Conservation (phyloP, 495 filamentous ascomycete species). For the Penicillium silybi region DNA sequence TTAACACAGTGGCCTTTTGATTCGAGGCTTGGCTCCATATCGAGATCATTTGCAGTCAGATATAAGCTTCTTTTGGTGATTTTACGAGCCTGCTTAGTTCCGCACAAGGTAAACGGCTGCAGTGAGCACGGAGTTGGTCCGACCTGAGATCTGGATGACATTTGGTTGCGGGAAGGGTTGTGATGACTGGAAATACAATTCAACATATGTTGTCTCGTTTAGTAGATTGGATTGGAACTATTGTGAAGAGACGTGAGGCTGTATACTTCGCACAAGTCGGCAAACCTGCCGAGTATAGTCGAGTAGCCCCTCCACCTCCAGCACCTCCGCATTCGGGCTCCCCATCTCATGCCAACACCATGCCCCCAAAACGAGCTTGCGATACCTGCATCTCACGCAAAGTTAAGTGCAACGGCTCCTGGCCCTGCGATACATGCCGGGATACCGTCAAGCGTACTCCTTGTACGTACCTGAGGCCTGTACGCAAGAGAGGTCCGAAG, state of each 20-base stretch:
- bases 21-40: not conserved
- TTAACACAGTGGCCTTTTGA: not conserved
- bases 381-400: conserved; percentile 32
- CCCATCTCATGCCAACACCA: too few species aligned
- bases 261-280: not conserved
- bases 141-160: not conserved
- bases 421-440: conserved; percentile 28
- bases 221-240: too few species aligned
- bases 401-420: conserved; percentile 30
- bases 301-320: not conserved
- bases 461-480: conserved; percentile 31
- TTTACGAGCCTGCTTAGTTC: not conserved
- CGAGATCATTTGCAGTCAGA: not conserved
- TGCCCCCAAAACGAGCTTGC: conserved; percentile 30
- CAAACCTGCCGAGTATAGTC: too few species aligned
- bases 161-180: not conserved
- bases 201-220: not conserved
- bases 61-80: not conserved
- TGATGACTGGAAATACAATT: not conserved
- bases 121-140: not conserved
- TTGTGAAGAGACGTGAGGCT: not conserved
- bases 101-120: not conserved
- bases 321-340: not conserved
- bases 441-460: conserved; percentile 13
- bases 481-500: conserved; percentile 29